Evolutionary conservation across 768 basidiomycete species (phyloP).

Genomic region (Sarcodon aspratus): DNA sequence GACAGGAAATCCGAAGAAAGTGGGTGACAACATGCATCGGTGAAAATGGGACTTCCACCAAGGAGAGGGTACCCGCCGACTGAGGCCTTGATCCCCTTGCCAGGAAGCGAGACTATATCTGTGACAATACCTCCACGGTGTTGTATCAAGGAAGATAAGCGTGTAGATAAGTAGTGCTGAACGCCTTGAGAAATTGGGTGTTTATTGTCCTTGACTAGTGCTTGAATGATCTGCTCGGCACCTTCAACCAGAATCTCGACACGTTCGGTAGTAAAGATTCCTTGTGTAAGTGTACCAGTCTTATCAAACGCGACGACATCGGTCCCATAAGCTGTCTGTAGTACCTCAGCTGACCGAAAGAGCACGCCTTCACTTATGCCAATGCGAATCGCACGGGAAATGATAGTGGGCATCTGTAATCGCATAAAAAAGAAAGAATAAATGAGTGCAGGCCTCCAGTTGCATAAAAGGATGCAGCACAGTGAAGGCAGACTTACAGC

Average conservation of each 20-base stretch:
- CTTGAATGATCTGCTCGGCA: slow-evolving; percentile 10
- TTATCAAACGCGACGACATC: slow-evolving; percentile 45
- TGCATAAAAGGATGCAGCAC: too few relatives aligned
- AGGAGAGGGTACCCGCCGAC: slow-evolving; percentile 18
- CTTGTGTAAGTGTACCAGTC: slow-evolving; percentile 44
- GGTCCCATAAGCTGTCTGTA: slow-evolving; percentile 31
- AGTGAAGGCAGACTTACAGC: too few relatives aligned
- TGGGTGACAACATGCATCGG: too few relatives aligned
- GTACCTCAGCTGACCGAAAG: slow-evolving; percentile 17
- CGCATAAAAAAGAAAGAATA: too few relatives aligned
- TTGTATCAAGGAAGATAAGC: slow-evolving; percentile 9
- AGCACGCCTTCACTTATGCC: too few relatives aligned
- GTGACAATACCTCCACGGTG: slow-evolving; percentile 11
- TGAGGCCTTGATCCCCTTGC: slow-evolving; percentile 25
- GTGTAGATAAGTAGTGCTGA: slow-evolving; percentile 18
- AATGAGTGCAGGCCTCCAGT: too few relatives aligned
- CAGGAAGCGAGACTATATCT: slow-evolving; percentile 18
- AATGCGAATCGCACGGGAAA: too few relatives aligned
- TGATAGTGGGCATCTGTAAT: too few relatives aligned
- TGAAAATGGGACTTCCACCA: slow-evolving; percentile 20
- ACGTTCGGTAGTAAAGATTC: slow-evolving; percentile 26
- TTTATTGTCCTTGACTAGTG: slow-evolving; percentile 20
- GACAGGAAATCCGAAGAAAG: too few relatives aligned
- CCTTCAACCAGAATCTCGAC: slow-evolving; percentile 12
- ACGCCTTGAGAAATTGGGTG: slow-evolving; percentile 17